A percentile compares a stretch with the other conserved stretches of the same genome.
phyloP scores from a whole-genome alignment of 768 basidiomycete genomes.

The Tulasnella sp. region DNA sequence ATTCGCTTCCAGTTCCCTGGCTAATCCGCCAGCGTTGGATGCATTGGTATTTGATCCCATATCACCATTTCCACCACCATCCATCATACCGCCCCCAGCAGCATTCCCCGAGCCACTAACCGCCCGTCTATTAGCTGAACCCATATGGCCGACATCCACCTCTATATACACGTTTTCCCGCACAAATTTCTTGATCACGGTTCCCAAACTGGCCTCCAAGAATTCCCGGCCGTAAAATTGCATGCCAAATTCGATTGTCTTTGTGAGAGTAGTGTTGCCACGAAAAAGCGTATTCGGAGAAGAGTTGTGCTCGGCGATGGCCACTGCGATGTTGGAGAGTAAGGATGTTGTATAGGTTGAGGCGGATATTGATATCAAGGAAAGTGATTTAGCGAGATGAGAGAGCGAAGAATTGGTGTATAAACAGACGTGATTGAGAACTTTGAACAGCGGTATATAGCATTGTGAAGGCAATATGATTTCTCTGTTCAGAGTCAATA shows the following conservation, averaged over 20 bases:
- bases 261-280: slow-evolving; percentile 41
- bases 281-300: slow-evolving; percentile 52
- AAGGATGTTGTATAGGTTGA: slow-evolving; percentile 56
- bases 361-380: slow-evolving; percentile 45
- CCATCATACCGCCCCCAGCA: too few species aligned
- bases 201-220: slow-evolving; percentile 67
- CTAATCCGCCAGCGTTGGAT: background rate
- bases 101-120: too few species aligned
- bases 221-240: slow-evolving; percentile 68
- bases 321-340: slow-evolving; percentile 57
- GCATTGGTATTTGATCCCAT: background rate
- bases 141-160: slow-evolving; percentile 63
- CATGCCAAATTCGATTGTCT: slow-evolving; percentile 68
- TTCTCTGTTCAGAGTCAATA: slow-evolving; percentile 37
- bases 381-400: slow-evolving; percentile 39
- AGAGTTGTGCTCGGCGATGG: slow-evolving; percentile 31
- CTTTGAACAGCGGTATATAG: slow-evolving; percentile 39
- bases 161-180: slow-evolving; percentile 44
- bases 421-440: slow-evolving; percentile 38
- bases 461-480: slow-evolving; percentile 58
- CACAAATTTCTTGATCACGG: slow-evolving; percentile 53
- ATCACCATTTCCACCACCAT: too few species aligned
- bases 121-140: slow-evolving; percentile 30
- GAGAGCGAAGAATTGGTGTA: slow-evolving; percentile 66
- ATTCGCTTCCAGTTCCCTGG: slow-evolving; percentile 44